Conservation (phyloP, 768 basidiomycete genomes). For the Suillus paluster region DNA sequence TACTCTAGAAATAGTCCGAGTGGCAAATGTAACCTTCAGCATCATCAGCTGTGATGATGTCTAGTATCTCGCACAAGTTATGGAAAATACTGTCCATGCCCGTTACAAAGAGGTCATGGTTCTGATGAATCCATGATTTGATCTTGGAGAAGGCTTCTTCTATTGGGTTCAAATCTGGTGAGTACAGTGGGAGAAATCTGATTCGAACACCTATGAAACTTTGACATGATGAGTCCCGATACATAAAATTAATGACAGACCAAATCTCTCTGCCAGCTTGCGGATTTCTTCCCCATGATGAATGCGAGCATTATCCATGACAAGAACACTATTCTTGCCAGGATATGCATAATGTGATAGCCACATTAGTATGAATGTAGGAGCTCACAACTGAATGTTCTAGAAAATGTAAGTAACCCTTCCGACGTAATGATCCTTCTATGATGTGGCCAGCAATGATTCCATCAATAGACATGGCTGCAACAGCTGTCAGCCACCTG, state of each 20-base stretch:
- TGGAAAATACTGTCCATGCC: conserved; percentile 6
- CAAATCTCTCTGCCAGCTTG: conserved; percentile 16
- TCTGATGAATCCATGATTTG: conserved; percentile 25
- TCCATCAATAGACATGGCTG: conserved; percentile 36
- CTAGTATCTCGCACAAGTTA: conserved; percentile 12
- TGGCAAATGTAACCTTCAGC: conserved; percentile 17
- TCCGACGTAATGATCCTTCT: conserved; percentile 34
- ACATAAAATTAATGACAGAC: conserved; percentile 5
- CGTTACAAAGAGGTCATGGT: conserved; percentile 12
- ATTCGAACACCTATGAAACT: conserved; percentile 19
- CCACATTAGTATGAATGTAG: neutral
- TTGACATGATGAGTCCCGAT: neutral
- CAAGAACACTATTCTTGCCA: conserved; percentile 20
- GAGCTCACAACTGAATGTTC: conserved; percentile 28
- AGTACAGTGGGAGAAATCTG: conserved; percentile 43
- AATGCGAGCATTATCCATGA: conserved; percentile 25
- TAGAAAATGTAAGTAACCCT: conserved; percentile 28
- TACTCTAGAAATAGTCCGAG: conserved; percentile 14
- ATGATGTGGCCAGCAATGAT: conserved; percentile 31
- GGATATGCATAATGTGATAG: too few species aligned
- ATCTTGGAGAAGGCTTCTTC: conserved; percentile 44
- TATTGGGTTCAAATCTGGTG: conserved; percentile 45
- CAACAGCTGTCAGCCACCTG: conserved; percentile 27
- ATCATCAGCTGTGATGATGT: conserved; percentile 11
- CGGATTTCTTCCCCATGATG: conserved; percentile 18